Conservation (phyloP, 441 rosid species). For the Brassica hybrid region DNA sequence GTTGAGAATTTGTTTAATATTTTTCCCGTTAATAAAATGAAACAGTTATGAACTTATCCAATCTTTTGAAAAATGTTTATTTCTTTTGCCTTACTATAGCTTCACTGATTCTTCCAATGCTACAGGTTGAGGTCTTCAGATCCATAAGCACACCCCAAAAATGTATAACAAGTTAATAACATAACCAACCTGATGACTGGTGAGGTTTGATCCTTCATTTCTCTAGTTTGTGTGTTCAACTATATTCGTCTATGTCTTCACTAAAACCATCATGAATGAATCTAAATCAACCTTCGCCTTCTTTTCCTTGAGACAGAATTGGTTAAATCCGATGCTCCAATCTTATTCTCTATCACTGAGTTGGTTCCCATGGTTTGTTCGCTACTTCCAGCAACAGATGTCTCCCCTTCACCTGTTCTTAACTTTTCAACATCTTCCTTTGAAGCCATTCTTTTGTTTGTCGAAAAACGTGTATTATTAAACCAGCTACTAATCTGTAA, state of each 20-base stretch:
- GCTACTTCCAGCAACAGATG: slow-evolving; percentile 14
- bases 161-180: slow-evolving; percentile 3
- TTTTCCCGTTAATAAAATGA: too few relatives aligned
- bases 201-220: slow-evolving; percentile 1
- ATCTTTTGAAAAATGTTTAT: neutral
- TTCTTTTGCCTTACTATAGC: neutral
- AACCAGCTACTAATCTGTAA: slow-evolving; percentile 88
- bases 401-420: neutral
- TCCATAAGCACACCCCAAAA: slow-evolving; percentile 1
- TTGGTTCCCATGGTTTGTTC: slow-evolving; percentile 26
- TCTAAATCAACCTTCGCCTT: slow-evolving; percentile 26
- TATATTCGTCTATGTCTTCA: neutral
- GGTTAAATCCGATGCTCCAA: slow-evolving; percentile 12
- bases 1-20: too few relatives aligned
- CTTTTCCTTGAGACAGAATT: slow-evolving; percentile 27
- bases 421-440: slow-evolving; percentile 31
- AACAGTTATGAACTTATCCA: neutral
- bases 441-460: slow-evolving; percentile 38
- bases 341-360: slow-evolving; percentile 9
- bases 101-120: too few relatives aligned
- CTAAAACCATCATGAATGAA: slow-evolving; percentile 12
- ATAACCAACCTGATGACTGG: slow-evolving; percentile 5
- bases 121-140: slow-evolving; percentile 3
- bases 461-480: slow-evolving; percentile 65
- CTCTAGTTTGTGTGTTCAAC: neutral